Evolutionary conservation across 441 rosid species (phyloP), one percentile per base, ranked within the genome.

Genomic region (Flueggea neowawraea): DNA sequence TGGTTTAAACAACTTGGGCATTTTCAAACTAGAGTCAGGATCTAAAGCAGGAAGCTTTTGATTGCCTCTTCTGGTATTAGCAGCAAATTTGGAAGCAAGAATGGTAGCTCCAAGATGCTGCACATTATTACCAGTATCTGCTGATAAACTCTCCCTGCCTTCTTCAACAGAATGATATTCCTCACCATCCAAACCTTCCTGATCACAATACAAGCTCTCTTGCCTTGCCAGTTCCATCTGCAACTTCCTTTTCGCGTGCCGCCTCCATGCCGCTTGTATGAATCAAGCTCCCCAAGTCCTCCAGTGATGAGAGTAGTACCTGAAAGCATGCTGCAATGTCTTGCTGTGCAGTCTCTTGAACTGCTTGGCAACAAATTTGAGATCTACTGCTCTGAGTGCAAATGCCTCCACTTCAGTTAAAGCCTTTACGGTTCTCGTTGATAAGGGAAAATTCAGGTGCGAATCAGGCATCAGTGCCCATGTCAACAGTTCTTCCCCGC

Each of bases 261-360:
- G 41, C 63, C 89, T 78, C 96, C 97, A 88, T 0, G 96, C 90
- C 48, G 83, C 84, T 69, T 91, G 88, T 55, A 89, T 75, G 55
- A 73, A 84, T 66, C 90, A 76, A 52, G 97, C 87, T 55, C 94
- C 96, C 97, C 94, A 88, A 0, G 91, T 78, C 68, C 94, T 75
- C 97, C 97, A 87, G 49, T 91, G 97, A 66, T 91, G 97, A 9
- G 97, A 91, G 66, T 91, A 85, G 75, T 91, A 91, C 77, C 97
- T 75, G 71, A 91, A 88, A 45, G 97, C 97, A 62, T 91, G 95
- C 58, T 91, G 96, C 48, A 91, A 80, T 62, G 70, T 82, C 85
- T 91, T 88, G 86, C 94, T 89, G 65, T 85, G 90, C 16, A 89
- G 80, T 12, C 90, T 80, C 66, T 90, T 89, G 64, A 91, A 87